Base-by-base conservation (phyloP, 768 basidiomycete species). In the Xanthoconium purpureum region DNA sequence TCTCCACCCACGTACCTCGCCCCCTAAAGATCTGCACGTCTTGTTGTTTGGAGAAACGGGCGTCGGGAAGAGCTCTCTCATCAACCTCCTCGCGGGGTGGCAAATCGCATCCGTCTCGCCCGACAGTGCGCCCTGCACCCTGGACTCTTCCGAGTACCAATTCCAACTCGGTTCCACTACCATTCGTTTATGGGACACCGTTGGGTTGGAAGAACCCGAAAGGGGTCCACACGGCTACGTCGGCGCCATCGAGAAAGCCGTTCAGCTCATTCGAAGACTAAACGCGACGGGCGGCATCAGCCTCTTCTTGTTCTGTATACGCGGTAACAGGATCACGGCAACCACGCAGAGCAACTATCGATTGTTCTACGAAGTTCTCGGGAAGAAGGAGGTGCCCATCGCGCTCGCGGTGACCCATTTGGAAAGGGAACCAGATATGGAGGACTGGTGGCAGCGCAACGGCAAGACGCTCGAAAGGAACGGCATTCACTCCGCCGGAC, bases 261-360 rank as follows among this genome's bases (percentile, higher is more conserved):
- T 71, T 18, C 29, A 54, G 10, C 73, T 80, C 12, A 66, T 80
- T 46, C 63, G 64, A 30, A 57, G 58, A 13, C 60, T 79, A 35
- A 63, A 63, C 17, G 55, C 45, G 28, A 50, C 60, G 18, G 73
- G 66, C 0, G 78, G 78, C 0, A 65, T 78, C 50, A 73, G 64
- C 60, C 69, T 79, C 5, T 73, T 79, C 3, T 46, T 79, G 15
- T 78, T 71, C 57, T 72, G 73, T 38, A 74, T 79, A 43, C 72
- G 74, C 13, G 75, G 70, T 1, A 73, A 74, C 15, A 63, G 75
- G 57, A 66, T 77, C 30, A 66, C 65, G 7, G 60, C 60, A 32
- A 66, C 63, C 3, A 55, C 60, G 1, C 65, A 67, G 46, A 65
- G 65, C 59, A 66, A 66, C 42, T 67, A 67, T 12, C 33, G 63